Base-by-base conservation (phyloP, 2,329 filamentous ascomycete genomes). In the Sporothrix luriei region DNA sequence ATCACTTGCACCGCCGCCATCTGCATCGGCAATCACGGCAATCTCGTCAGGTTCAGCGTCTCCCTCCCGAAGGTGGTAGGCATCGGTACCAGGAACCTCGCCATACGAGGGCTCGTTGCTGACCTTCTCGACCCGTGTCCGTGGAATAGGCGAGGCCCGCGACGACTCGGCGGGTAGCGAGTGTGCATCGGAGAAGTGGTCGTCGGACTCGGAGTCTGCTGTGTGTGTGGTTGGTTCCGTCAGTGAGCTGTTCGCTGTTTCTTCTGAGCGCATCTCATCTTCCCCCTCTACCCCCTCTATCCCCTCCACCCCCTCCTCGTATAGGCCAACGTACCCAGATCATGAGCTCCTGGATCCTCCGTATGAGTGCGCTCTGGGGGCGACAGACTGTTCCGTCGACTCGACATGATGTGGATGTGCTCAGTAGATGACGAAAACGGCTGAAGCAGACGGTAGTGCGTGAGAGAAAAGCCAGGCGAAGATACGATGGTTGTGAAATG, bases 181-280 rank as follows among this genome's bases (percentile, higher is more conserved):
- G 68, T 85, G 85, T 46, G 88, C 88, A 76, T 91, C 88, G 66
- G 86, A 90, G 78, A 89, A 91, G 79, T 90, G 88, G 74, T 91
- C 88, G 59, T 90, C 88, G 38, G 87, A 89, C 72, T 90, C 88
- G 64, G 88, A 82, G 71, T 85, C 85, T 79, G 77, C 78, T 78
- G 55, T 33, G 33, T 33, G 7, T 33, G 33, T 33, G 7, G 7
- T 48, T 19, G 16, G 10, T 21, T 26, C 59, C 29, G 77, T 26
- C 14, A 65, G 48, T 51, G 26, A 21, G 14, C 10, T 46, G 71
- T 73, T 10, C 9, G 3, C 16, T 24, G 1, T 10, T 5, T 6
- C 33, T 14, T 29, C 19, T 19, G 19, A 5, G 1, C 29, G 16
- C 40, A 11, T 40, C 51, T 33, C n/a, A 24, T 7, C 24, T 19